Conservation (phyloP, 768 basidiomycete genomes). For the Psilocybe sp. region DNA sequence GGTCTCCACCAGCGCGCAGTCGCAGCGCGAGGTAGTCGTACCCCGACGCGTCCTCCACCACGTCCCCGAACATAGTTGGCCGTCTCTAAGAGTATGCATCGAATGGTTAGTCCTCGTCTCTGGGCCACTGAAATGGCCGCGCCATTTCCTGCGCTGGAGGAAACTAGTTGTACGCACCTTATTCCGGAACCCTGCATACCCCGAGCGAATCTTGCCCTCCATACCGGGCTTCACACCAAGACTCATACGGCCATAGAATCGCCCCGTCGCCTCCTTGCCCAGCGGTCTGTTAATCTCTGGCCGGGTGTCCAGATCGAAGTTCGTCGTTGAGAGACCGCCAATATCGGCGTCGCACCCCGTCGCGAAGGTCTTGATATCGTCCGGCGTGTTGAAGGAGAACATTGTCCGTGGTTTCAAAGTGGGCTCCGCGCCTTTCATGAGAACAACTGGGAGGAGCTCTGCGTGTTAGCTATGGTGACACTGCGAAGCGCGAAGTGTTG, state of each 20-base stretch:
- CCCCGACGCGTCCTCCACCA: constrained; percentile 78
- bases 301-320: constrained; percentile 66
- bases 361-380: constrained; percentile 62
- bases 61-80: constrained; percentile 83
- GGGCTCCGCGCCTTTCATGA: constrained; percentile 78
- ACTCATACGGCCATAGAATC: constrained; percentile 81
- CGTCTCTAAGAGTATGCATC: constrained; percentile 42
- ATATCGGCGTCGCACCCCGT: constrained; percentile 88
- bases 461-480: neutral
- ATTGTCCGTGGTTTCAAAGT: constrained; percentile 61
- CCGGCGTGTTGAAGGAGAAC: constrained; percentile 57
- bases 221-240: constrained; percentile 66
- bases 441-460: constrained; percentile 46
- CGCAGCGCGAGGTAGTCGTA: constrained; percentile 82
- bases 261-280: constrained; percentile 50
- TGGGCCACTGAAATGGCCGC: neutral
- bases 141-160: neutral
- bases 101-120: neutral
- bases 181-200: constrained; percentile 90
- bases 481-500: constrained; percentile 2
- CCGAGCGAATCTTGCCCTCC: constrained; percentile 69
- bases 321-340: constrained; percentile 77
- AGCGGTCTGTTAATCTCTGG: constrained; percentile 42
- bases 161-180: constrained; percentile 43
- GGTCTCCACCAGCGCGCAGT: constrained; percentile 74